Conservation (phyloP, 768 basidiomycete genomes). For the Lactarius psammicola region DNA sequence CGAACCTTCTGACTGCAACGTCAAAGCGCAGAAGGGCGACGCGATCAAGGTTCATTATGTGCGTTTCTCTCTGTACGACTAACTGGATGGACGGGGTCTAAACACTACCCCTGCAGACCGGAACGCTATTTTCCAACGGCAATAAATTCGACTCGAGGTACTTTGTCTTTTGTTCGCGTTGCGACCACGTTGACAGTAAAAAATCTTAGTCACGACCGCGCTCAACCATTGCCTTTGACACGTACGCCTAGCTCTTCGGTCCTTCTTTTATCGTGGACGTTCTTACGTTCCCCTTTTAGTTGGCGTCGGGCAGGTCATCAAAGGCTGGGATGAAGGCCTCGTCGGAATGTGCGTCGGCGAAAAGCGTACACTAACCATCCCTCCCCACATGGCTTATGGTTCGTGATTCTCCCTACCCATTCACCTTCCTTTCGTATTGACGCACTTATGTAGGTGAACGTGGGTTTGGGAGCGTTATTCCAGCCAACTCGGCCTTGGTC, state of each 20-base stretch:
- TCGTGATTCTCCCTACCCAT: slow-evolving; percentile 33
- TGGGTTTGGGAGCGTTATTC: slow-evolving; percentile 77
- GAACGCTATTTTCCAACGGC: slow-evolving; percentile 71
- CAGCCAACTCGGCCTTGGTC: slow-evolving; percentile 72
- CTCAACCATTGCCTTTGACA: slow-evolving; percentile 70
- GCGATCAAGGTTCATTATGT: slow-evolving; percentile 77
- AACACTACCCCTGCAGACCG: slow-evolving; percentile 52
- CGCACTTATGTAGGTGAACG: slow-evolving; percentile 52
- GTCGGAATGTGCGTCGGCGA: slow-evolving; percentile 83
- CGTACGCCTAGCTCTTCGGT: slow-evolving; percentile 45
- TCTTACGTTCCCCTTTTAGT: slow-evolving; percentile 43
- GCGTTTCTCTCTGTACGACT: slow-evolving; percentile 33
- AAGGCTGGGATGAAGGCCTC: slow-evolving; percentile 83
- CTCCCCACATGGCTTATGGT: slow-evolving; percentile 81
- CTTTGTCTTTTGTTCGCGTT: slow-evolving; percentile 25
- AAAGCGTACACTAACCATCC: slow-evolving; percentile 88
- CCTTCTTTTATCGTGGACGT: background rate
- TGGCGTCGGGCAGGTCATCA: slow-evolving; percentile 77
- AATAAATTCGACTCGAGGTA: slow-evolving; percentile 90
- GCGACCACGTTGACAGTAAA: background rate
- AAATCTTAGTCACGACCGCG: slow-evolving; percentile 61
- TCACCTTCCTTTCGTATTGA: background rate
- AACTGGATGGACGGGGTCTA: background rate
- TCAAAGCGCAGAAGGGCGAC: slow-evolving; percentile 61
- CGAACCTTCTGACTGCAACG: slow-evolving; percentile 54